A percentile compares a stretch with the other conserved stretches of the same genome.
Evolutionary conservation across 140 eudicot species (phyloP).

Genomic region (Ambrosia hybrid): DNA sequence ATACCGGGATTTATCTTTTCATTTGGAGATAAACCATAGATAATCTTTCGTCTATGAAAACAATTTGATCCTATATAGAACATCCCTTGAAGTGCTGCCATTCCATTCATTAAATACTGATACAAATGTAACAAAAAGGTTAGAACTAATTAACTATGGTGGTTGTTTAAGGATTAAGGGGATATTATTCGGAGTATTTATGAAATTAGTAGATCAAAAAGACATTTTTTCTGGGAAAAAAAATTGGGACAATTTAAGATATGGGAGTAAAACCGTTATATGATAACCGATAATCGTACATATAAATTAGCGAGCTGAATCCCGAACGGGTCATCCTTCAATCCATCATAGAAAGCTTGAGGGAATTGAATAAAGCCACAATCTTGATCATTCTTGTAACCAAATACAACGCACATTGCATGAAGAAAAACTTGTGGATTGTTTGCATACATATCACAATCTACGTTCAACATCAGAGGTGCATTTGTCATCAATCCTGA

Average conservation of each 20-base stretch:
- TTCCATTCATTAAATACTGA: constrained; percentile 34
- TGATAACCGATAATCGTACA: not conserved
- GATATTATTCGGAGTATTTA: too few relatives aligned
- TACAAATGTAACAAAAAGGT: not conserved
- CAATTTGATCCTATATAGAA: constrained; percentile 55
- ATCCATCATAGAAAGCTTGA: constrained; percentile 22
- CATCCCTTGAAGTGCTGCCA: constrained; percentile 46
- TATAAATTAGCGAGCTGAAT: constrained; percentile 24
- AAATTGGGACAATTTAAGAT: too few relatives aligned
- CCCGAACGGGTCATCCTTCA: constrained; percentile 29
- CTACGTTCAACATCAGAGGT: not conserved
- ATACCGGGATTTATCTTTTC: constrained; percentile 32
- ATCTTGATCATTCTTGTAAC: constrained; percentile 25
- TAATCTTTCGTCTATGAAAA: constrained; percentile 54
- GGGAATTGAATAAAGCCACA: constrained; percentile 48
- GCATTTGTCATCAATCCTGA: constrained; percentile 51
- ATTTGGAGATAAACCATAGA: constrained; percentile 49
- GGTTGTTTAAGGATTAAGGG: not conserved
- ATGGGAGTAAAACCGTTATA: too few relatives aligned
- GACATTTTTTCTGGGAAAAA: too few relatives aligned
- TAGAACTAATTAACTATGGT: not conserved
- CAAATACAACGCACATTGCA: constrained; percentile 9
- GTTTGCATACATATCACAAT: not conserved
- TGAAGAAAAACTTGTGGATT: not conserved
- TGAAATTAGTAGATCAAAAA: too few relatives aligned